Percentiles rank a stretch among this genome's conserved stretches.
These are phyloP conservation scores for Aspergillus fructus DNA, from an alignment of 2,329 filamentous ascomycete species.

Conservation along the genomic window DNA sequence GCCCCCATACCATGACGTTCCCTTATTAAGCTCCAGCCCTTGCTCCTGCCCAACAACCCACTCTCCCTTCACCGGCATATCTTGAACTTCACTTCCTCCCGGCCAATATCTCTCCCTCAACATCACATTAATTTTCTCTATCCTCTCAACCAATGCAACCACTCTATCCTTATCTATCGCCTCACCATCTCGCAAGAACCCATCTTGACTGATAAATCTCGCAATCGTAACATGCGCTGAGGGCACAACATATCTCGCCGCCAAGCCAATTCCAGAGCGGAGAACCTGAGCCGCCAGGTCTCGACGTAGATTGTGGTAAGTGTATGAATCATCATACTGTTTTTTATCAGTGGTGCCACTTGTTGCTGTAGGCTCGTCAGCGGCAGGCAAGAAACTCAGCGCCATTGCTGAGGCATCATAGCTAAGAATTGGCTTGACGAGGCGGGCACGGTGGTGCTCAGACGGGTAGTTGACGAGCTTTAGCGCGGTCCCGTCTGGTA, in stretches of 20 bases:
- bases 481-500: slow-evolving; percentile 50
- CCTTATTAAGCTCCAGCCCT: slow-evolving; percentile 73
- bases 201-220: slow-evolving; percentile 69
- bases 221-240: slow-evolving; percentile 87
- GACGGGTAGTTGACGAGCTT: slow-evolving; percentile 66
- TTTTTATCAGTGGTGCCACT: background rate
- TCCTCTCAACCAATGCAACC: slow-evolving; percentile 62
- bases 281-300: slow-evolving; percentile 68
- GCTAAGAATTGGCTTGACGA: slow-evolving; percentile 79
- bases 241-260: slow-evolving; percentile 80
- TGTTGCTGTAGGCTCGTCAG: slow-evolving; percentile 52
- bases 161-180: slow-evolving; percentile 54
- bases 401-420: slow-evolving; percentile 85
- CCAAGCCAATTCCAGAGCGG: slow-evolving; percentile 66
- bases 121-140: slow-evolving; percentile 77
- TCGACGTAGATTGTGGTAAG: slow-evolving; percentile 85
- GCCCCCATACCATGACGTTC: slow-evolving; percentile 82
- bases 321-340: slow-evolving; percentile 63
- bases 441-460: slow-evolving; percentile 63
- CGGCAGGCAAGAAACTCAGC: slow-evolving; percentile 80
- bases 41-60: slow-evolving; percentile 87
- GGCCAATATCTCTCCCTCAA: slow-evolving; percentile 71
- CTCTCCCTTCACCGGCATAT: slow-evolving; percentile 57
- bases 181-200: slow-evolving; percentile 45
- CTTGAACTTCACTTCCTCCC: slow-evolving; percentile 38